A percentile compares a stretch with the other conserved stretches of the same genome.
These are phyloP conservation scores for Monilinia vaccinii-corymbosi DNA, from an alignment of 2,329 filamentous ascomycete species.

Conservation along the genomic window DNA sequence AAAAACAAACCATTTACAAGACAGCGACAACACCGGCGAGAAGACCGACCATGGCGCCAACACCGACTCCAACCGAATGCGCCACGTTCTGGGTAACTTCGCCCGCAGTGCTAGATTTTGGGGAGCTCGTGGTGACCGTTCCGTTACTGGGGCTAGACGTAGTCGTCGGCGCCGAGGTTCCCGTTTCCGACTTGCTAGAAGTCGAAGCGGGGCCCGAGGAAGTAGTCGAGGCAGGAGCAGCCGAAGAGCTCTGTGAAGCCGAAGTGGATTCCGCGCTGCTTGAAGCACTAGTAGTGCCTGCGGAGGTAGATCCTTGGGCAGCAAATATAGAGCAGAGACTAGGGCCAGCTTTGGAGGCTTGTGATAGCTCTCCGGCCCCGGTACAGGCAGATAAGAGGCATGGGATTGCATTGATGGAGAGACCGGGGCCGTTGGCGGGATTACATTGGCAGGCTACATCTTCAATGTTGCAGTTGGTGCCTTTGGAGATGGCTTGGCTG, in stretches of 20 bases:
- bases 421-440: neutral
- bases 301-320: neutral
- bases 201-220: neutral
- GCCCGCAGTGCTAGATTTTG: neutral
- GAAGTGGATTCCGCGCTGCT: neutral
- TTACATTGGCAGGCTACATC: neutral
- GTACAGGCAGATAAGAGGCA: neutral
- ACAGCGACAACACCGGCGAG: neutral
- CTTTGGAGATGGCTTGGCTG: neutral
- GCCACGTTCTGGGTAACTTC: neutral
- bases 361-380: neutral
- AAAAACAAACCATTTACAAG: conserved; percentile 1
- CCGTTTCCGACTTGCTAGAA: neutral
- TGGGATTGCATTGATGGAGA: neutral
- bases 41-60: neutral
- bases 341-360: neutral
- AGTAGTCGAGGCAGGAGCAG: neutral
- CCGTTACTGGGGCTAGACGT: neutral
- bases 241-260: neutral
- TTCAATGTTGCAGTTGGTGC: neutral
- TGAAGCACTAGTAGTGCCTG: neutral
- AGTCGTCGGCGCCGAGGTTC: neutral
- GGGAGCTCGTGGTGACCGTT: neutral
- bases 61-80: neutral
- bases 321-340: neutral